Conservation (phyloP, 2,329 filamentous ascomycete genomes). For the Cercospora sp. region DNA sequence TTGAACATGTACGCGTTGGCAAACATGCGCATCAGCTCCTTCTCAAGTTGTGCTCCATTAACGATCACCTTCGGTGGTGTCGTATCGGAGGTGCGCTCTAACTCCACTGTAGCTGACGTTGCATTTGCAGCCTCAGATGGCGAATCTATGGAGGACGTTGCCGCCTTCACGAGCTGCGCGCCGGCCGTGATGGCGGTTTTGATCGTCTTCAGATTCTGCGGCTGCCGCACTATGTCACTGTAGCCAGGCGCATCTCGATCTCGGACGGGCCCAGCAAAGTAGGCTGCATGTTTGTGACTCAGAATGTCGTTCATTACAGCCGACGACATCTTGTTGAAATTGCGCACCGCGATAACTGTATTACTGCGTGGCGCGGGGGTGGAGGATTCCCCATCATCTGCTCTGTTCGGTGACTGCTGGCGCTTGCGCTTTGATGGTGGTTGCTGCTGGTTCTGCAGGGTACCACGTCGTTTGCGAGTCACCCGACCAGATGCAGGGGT, state of each 20-base stretch:
- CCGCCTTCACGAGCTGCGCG: conserved; percentile 59
- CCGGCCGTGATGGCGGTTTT: conserved; percentile 50
- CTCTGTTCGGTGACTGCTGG: conserved; percentile 31
- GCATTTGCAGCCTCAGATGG: conserved; percentile 57
- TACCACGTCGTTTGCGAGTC: conserved; percentile 39
- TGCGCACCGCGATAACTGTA: conserved; percentile 48
- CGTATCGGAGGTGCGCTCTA: conserved; percentile 73
- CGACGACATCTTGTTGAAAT: conserved; percentile 50
- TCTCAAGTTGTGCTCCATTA: conserved; percentile 88
- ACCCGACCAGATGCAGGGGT: conserved; percentile 29
- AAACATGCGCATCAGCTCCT: conserved; percentile 94
- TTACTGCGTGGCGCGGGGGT: conserved; percentile 33
- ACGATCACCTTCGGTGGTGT: conserved; percentile 86
- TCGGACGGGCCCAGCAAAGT: conserved; percentile 52
- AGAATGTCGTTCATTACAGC: conserved; percentile 54
- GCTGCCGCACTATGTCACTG: conserved; percentile 53
- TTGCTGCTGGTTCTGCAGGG: conserved; percentile 34
- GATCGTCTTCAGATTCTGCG: conserved; percentile 55
- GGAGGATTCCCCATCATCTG: conserved; percentile 19
- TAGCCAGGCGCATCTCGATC: conserved; percentile 55
- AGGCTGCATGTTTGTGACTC: conserved; percentile 53
- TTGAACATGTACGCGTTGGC: conserved; percentile 99
- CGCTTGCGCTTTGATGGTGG: conserved; percentile 46
- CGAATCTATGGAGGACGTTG: conserved; percentile 51
- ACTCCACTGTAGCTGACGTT: conserved; percentile 49